Conservation (phyloP, 2,329 filamentous ascomycete species). For the Pseudogymnoascus destructans region DNA sequence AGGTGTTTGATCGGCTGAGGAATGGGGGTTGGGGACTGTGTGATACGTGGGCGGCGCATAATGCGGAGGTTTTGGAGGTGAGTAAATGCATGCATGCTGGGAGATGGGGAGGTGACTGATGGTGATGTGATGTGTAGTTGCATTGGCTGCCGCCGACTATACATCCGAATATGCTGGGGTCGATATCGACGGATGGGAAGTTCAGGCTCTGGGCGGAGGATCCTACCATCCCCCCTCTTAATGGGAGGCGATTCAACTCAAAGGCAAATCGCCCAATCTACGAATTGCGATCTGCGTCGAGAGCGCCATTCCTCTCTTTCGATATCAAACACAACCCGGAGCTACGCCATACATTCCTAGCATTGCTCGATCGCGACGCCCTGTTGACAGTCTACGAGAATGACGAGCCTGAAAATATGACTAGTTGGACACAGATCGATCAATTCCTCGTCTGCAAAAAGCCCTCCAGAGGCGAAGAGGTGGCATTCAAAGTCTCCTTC, state of each 20-base stretch:
- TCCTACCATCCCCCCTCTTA: conserved; percentile 58
- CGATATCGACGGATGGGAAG: conserved; percentile 76
- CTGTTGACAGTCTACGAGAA: conserved; percentile 72
- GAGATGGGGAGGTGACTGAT: conserved; percentile 7
- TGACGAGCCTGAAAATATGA: conserved; percentile 66
- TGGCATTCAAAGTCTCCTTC: conserved; percentile 73
- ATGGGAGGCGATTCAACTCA: conserved; percentile 67
- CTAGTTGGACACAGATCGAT: conserved; percentile 63
- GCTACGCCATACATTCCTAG: conserved; percentile 69
- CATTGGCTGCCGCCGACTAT: conserved; percentile 89
- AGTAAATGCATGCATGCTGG: conserved; percentile 25
- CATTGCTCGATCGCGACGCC: conserved; percentile 72
- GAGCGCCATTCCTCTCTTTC: conserved; percentile 55
- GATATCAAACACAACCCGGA: conserved; percentile 75
- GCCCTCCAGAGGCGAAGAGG: conserved; percentile 70
- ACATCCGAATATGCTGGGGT: conserved; percentile 74
- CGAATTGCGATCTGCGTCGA: conserved; percentile 20
- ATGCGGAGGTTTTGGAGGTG: conserved; percentile 81
- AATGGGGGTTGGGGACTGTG: conserved; percentile 66
- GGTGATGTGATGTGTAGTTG: conserved; percentile 39
- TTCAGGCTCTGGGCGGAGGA: conserved; percentile 93
- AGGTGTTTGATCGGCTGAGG: conserved; percentile 75
- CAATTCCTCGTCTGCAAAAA: conserved; percentile 59
- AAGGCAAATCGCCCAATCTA: conserved; percentile 50
- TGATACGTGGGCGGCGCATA: conserved; percentile 83